Evolutionary conservation across 768 basidiomycete genomes (phyloP).

Genomic region (Xerocomellus chrysenteron): DNA sequence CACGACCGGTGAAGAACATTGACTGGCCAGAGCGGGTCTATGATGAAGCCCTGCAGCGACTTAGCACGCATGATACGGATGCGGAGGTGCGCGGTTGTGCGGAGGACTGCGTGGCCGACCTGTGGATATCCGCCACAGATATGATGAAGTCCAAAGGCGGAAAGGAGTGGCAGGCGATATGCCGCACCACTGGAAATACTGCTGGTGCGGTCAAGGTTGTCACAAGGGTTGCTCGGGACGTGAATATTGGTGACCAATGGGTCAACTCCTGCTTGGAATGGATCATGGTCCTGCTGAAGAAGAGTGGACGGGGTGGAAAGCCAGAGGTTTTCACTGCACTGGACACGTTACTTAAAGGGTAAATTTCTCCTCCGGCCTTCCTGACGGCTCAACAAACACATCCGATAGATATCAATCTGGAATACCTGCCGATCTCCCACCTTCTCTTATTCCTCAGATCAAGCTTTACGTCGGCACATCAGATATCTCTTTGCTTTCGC

Average conservation of each 20-base stretch:
- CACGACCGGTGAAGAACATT: slow-evolving; percentile 62
- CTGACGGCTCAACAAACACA: not conserved
- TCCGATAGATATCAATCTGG: slow-evolving; percentile 42
- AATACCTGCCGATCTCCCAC: slow-evolving; percentile 58
- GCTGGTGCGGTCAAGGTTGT: slow-evolving; percentile 80
- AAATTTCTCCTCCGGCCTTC: slow-evolving; percentile 2
- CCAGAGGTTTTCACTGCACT: slow-evolving; percentile 77
- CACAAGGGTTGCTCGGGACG: slow-evolving; percentile 76
- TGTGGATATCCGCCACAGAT: slow-evolving; percentile 87
- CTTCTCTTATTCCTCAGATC: slow-evolving; percentile 68
- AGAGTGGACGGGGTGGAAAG: slow-evolving; percentile 77
- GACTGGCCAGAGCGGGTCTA: slow-evolving; percentile 78
- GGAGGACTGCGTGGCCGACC: slow-evolving; percentile 78
- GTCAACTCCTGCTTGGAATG: slow-evolving; percentile 78
- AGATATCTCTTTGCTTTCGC: slow-evolving; percentile 78
- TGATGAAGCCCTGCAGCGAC: slow-evolving; percentile 63
- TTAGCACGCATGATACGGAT: slow-evolving; percentile 84
- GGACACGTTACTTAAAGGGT: slow-evolving; percentile 70
- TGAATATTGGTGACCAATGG: slow-evolving; percentile 73
- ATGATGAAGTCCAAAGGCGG: slow-evolving; percentile 58
- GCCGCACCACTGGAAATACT: slow-evolving; percentile 66
- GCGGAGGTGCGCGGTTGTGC: slow-evolving; percentile 84
- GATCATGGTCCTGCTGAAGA: slow-evolving; percentile 70
- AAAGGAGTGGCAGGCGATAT: slow-evolving; percentile 81
- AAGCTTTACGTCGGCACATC: slow-evolving; percentile 69